phyloP scores from a whole-genome alignment of 192 early-diverging fungal species.

The Haplosporangium gracile region DNA sequence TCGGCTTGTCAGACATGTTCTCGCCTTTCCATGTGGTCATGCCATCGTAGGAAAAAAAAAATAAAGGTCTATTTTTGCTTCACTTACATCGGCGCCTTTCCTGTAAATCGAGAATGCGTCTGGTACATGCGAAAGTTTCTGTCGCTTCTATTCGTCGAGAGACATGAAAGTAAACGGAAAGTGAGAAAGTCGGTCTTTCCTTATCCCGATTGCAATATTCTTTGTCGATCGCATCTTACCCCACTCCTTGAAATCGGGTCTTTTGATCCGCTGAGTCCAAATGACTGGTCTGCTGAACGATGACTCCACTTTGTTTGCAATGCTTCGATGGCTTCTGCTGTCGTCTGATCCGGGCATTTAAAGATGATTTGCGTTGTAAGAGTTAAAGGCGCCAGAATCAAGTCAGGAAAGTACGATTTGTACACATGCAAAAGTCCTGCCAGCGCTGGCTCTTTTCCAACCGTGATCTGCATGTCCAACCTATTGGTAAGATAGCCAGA shows the following conservation, averaged over 20 bases:
- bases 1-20: not conserved
- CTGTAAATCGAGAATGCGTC: constrained; percentile 42
- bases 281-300: not conserved
- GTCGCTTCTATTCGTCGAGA: constrained; percentile 43
- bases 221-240: constrained; percentile 5
- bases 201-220: not conserved
- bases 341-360: constrained; percentile 57
- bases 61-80: not conserved
- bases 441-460: constrained; percentile 58
- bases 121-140: constrained; percentile 60
- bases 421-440: constrained; percentile 63
- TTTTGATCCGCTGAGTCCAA: constrained; percentile 38
- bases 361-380: constrained; percentile 51
- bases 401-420: constrained; percentile 60
- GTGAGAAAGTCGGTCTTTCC: not conserved
- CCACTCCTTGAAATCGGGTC: constrained; percentile 25
- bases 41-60: not conserved
- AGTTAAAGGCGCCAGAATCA: constrained; percentile 52
- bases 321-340: constrained; percentile 29
- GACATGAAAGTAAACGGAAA: not conserved
- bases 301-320: constrained; percentile 58
- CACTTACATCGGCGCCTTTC: constrained; percentile 42
- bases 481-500: constrained; percentile 25
- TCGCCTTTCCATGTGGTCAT: not conserved
- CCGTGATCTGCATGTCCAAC: constrained; percentile 45